Evolutionary conservation across 257 asterid species (phyloP), one percentile per base, ranked within the genome.

Genomic region (Echites panduratus): DNA sequence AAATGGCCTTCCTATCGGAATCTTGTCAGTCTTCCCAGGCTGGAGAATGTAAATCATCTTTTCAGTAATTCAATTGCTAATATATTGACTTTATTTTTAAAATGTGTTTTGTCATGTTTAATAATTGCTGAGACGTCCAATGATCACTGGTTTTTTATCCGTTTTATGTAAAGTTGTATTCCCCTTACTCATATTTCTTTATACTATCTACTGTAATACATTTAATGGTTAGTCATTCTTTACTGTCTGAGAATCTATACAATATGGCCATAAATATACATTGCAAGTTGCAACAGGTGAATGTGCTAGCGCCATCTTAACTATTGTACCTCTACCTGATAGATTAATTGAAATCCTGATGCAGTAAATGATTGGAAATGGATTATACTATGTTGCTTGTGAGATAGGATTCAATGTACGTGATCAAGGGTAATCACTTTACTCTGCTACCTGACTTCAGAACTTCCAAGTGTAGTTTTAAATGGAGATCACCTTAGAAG

Each of bases 1-100:
- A 86, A 85, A 64, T 95, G 98, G 93, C 88, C 98, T 68, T 83
- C 87, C 69, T 95, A 79, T 76, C 82, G 75, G 81, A 89, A 84
- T 77, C 84, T 91, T 45, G 79, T 75, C 44, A 43, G 73, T 70
- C 77, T 77, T 76, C 82, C 96, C 47, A 74, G 27, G 57, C 44
- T 74, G 7, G 88, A 81, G 74, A 84, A 89, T 97, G 99, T 90
- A 78, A 41, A 74, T 44, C 41, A 17, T 53, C 72, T 75, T 71
- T 45, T 71, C 35, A 17, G 49, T 44, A 38, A 64, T 64, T 27
- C 3, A 10, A 7, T 38, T 38, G 56, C 47, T 58, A 27, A 41
- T 12, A 13, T 16, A 43, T 58, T 56, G 45, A 44, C 43, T 9
- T 71, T 24, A 32, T 22, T 57, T 6, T 7, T 19, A 3, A 54